phyloP scores from a whole-genome alignment of 2,329 filamentous ascomycete genomes.

The Pezicula carpinea region DNA sequence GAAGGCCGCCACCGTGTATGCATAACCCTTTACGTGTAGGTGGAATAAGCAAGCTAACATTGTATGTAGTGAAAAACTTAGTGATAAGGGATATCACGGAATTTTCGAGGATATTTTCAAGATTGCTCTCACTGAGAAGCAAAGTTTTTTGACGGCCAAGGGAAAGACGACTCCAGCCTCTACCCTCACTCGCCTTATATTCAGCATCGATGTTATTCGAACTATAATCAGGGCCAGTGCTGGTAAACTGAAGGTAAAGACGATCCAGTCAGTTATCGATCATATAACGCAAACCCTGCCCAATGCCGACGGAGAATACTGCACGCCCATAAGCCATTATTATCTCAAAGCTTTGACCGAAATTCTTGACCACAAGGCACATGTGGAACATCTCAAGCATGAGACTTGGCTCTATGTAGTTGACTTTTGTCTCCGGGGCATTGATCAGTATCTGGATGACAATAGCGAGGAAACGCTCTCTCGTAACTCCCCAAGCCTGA shows the following conservation, averaged over 20 bases:
- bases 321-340: slow-evolving; percentile 66
- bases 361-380: slow-evolving; percentile 67
- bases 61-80: slow-evolving; percentile 39
- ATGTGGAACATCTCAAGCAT: slow-evolving; percentile 72
- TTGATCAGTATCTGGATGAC: slow-evolving; percentile 44
- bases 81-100: slow-evolving; percentile 74
- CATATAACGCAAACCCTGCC: slow-evolving; percentile 76
- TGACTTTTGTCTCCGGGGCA: slow-evolving; percentile 58
- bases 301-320: slow-evolving; percentile 54
- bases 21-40: background rate
- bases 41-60: slow-evolving; percentile 7
- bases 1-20: slow-evolving; percentile 24
- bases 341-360: slow-evolving; percentile 73
- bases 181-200: slow-evolving; percentile 54
- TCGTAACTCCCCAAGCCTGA: slow-evolving; percentile 15
- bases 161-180: slow-evolving; percentile 45
- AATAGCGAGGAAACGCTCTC: slow-evolving; percentile 11
- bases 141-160: slow-evolving; percentile 51
- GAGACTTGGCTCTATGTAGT: slow-evolving; percentile 34
- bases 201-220: slow-evolving; percentile 68
- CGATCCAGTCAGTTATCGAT: slow-evolving; percentile 71
- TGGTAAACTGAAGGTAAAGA: slow-evolving; percentile 66
- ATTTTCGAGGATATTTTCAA: slow-evolving; percentile 79
- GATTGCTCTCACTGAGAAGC: slow-evolving; percentile 63
- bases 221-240: slow-evolving; percentile 66